Base-by-base conservation (phyloP, 495 filamentous ascomycete genomes). In the Penicillium macrosclerotiorum region DNA sequence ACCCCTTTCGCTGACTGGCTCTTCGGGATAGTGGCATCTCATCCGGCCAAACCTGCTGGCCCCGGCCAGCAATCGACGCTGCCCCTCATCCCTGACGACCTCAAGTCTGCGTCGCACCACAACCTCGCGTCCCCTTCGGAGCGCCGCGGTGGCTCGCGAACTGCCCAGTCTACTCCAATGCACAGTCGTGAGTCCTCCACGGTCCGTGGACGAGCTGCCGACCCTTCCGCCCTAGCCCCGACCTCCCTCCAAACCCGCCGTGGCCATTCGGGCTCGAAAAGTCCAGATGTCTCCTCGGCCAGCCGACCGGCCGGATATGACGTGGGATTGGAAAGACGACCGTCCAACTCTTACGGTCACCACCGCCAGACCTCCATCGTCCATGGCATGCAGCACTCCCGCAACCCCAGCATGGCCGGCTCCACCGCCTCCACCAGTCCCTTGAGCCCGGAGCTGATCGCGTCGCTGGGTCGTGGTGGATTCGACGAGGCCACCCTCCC, bases 351-450 rank as follows among this genome's bases (percentile, higher is more conserved):
- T 9, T 94, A 96, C 68, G 86, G 85, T 34, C 92, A 97, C 62
- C 88, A 95, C 63, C 81, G 93, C 16, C 88, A 98, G 65, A 89
- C 90, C 1, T 96, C 92, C 20, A 95, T 95, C 51, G 89, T 96
- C 34, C 89, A 95, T 80, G 90, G 90, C 46, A 81, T 90, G 49
- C 89, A 91, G 61, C 93, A 98, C 69, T 94, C 90, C 47, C 83
- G 93, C 54, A 95, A 93, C 71, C 83, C 91, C 9, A 86, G 82
- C 57, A 80, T 81, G 62, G 77, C 79, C 35, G 75, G 75, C 46
- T 71, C 69, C 8, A 76, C 82, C n/a, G 71, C 82, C 19, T 74
- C 83, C 17, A 81, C 81, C 20, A 92, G 85, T 63, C 89, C 89
- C 30, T 73, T 94, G 52, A 93, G 89, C 66, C 88, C 90, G 29